These are phyloP conservation scores for Talaromyces sp. DNA, from an alignment of 2,329 filamentous ascomycete genomes.

Conservation along the genomic window DNA sequence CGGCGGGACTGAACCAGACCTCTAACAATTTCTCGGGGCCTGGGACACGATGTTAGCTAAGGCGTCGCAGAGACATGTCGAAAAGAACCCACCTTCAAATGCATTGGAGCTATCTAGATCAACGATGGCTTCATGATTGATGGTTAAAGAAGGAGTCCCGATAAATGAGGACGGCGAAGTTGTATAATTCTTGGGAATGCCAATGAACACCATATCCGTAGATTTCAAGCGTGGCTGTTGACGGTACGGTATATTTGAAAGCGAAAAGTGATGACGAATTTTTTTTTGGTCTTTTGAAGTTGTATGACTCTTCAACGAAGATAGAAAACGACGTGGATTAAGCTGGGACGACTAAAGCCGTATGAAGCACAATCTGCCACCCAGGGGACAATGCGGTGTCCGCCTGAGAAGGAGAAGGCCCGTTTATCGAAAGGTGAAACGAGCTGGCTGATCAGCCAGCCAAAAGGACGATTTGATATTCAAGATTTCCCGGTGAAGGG, in stretches of 20 bases:
- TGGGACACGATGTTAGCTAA: constrained; percentile 34
- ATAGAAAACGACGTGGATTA: constrained; percentile 14
- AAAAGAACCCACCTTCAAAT: constrained; percentile 71
- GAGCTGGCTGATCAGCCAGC: constrained; percentile 74
- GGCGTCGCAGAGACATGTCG: background rate
- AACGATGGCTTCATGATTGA: constrained; percentile 90
- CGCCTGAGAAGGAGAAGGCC: constrained; percentile 95
- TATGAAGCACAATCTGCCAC: constrained; percentile 94
- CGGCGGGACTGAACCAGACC: constrained; percentile 91
- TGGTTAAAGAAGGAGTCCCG: constrained; percentile 85
- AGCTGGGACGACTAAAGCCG: constrained; percentile 31
- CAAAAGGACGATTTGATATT: constrained; percentile 46
- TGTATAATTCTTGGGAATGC: constrained; percentile 76
- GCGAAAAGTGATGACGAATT: constrained; percentile 20
- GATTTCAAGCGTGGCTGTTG: constrained; percentile 18
- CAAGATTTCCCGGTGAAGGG: constrained; percentile 52
- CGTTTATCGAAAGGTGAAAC: constrained; percentile 58
- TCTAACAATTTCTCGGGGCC: constrained; percentile 96
- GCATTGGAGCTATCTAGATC: constrained; percentile 94
- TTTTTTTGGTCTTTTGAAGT: constrained; percentile 7
- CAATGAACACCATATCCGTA: constrained; percentile 78
- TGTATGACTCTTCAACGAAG: constrained; percentile 7
- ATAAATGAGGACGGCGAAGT: constrained; percentile 72
- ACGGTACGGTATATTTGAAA: constrained; percentile 23
- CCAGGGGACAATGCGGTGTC: constrained; percentile 93